A percentile compares a stretch with the other conserved stretches of the same genome.
Conservation (phyloP, 192 early-diverging fungal genomes). For the Coemansia sp. region DNA sequence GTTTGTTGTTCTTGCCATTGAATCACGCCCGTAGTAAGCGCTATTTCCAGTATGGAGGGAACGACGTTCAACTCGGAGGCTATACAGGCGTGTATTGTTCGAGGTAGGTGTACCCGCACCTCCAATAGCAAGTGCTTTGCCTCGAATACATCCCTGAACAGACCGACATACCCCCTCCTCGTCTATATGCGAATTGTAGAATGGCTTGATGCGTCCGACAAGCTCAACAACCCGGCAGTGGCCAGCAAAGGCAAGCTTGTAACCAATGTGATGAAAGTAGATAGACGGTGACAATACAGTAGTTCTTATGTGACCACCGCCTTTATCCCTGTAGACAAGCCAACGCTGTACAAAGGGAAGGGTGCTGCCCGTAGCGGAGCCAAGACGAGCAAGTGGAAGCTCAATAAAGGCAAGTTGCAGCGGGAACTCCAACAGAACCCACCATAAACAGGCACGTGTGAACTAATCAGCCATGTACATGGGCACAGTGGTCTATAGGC, state of each 20-base stretch:
- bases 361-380: background rate
- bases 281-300: no score
- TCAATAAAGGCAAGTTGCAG: constrained; percentile 21
- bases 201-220: constrained; percentile 40
- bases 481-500: no score
- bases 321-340: constrained; percentile 30
- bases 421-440: background rate
- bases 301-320: no score
- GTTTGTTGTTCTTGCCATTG: no score
- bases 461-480: background rate
- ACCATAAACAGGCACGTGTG: background rate
- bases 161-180: no score
- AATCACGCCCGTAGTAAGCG: no score
- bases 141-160: no score
- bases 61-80: background rate
- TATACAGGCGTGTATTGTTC: constrained; percentile 29
- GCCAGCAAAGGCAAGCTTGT: constrained; percentile 4
- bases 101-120: constrained; percentile 8
- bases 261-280: no score
- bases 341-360: constrained; percentile 18
- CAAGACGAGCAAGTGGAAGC: constrained; percentile 15
- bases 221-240: constrained; percentile 8
- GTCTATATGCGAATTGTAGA: no score
- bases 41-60: no score
- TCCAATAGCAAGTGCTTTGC: no score